These are phyloP conservation scores for Luvunga scandens DNA, from an alignment of 345 rosid species.

Conservation along the genomic window DNA sequence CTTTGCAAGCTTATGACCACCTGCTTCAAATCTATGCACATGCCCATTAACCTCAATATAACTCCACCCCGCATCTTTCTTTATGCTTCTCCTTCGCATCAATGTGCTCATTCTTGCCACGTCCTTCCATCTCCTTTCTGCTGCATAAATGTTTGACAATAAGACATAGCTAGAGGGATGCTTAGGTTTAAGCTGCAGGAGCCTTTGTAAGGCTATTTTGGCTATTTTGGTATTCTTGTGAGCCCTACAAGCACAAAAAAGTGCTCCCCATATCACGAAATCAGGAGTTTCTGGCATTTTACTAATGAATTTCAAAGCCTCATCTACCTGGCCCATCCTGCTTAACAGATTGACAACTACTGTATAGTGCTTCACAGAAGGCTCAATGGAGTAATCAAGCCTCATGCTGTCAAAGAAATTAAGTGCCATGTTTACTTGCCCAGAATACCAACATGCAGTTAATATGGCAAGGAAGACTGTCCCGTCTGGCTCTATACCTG, in stretches of 20 bases:
- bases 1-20: slow-evolving; percentile 37
- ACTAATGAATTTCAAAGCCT: slow-evolving; percentile 46
- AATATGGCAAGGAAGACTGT: slow-evolving; percentile 56
- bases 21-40: slow-evolving; percentile 53
- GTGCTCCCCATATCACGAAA: slow-evolving; percentile 57
- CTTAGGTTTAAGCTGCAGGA: slow-evolving; percentile 50
- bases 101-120: slow-evolving; percentile 33
- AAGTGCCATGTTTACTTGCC: slow-evolving; percentile 53
- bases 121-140: slow-evolving; percentile 43
- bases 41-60: slow-evolving; percentile 46
- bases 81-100: slow-evolving; percentile 30
- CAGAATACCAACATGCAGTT: slow-evolving; percentile 52
- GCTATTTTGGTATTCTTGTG: slow-evolving; percentile 41
- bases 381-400: slow-evolving; percentile 61
- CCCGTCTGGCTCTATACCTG: slow-evolving; percentile 61
- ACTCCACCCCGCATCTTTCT: slow-evolving; percentile 54
- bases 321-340: slow-evolving; percentile 51
- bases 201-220: slow-evolving; percentile 39
- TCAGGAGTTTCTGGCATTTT: slow-evolving; percentile 55
- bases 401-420: slow-evolving; percentile 62
- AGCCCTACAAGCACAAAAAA: slow-evolving; percentile 57
- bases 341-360: slow-evolving; percentile 54
- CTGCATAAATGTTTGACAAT: slow-evolving; percentile 47
- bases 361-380: slow-evolving; percentile 60
- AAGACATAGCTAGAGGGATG: slow-evolving; percentile 52